Evolutionary conservation across 2,329 filamentous ascomycete species (phyloP), one percentile per base, ranked within the genome.

Genomic region (Setomelanomma holmii): DNA sequence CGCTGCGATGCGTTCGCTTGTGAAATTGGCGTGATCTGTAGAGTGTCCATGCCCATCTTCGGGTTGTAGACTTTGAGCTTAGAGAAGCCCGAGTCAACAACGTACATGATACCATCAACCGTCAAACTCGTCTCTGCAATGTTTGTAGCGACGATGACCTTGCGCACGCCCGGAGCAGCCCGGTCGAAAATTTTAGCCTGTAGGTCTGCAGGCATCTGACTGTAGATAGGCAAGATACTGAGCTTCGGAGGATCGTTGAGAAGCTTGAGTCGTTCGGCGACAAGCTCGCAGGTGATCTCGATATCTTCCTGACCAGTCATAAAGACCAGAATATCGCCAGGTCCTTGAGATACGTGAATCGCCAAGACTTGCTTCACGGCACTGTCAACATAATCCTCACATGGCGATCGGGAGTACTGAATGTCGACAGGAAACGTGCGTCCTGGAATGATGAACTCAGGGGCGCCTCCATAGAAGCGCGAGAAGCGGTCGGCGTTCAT

Each of bases 231-330:
- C 22, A 99, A 78, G 48, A 99, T 96, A 71, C 90, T 93, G 52
- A 99, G 85, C 71, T 96, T 93, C 1, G 95, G 93, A 1, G 95
- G 93, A 66, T 99, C 93, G 58, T 97, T 98, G 24, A 99, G 83
- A 23, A 93, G 85, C 59, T 91, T 89, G 14, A 99, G 80, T 38
- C 95, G 84, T 71, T 97, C 93, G 48, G 91, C 90, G 3, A 98
- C 84, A 17, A 98, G 80, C 69, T 99, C 95, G 71, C 95, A 99
- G 0, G 96, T 99, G 36, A 89, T 89, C 74, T 99, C 95, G 56
- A 99, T 99, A 69, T 99, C 95, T 76, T 99, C 96, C 73, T 98
- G 95, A 10, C 95, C 95, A 0, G 96, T 99, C 95, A 99, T 99
- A 76, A 99, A 99, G 7, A 99, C 93, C 7, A 99, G 80, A 49